Base-by-base conservation (phyloP, 129 eudicot genomes). In the Cynara cardunculus region DNA sequence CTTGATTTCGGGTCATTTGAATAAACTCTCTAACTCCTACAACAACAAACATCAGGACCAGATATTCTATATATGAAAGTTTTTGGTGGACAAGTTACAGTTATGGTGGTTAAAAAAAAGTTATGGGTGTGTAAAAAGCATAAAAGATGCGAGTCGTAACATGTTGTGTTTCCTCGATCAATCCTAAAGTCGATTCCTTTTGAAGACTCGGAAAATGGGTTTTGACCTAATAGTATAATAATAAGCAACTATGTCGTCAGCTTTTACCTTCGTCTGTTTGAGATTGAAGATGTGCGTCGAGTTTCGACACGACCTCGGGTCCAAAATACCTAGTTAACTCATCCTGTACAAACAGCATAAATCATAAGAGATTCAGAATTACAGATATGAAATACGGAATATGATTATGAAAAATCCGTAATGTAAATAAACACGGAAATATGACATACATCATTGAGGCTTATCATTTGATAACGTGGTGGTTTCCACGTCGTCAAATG, bases 311-410 rank as follows among this genome's bases (percentile, higher is more conserved):
- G 35, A 84, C 89, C n/a, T 89, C 94, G 18, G 94, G 88, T 27
- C 98, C 97, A 26, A 81, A 88, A 78, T 85, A 13, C 87, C 85
- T 86, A 46, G 87, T 86, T 79, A 94, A 76, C 56, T 94, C 97
- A 73, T 87, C 97, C 98, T 94, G 93, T 80, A 16, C 27, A 71
- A 80, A 18, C 67, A 73, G 27, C 34, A 81, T 22, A 82, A 26
- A 73, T 31, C 19, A 69, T 41, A 21, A 21, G 28, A 70, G 28
- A 53, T 56, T 56, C 24, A 2, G 21, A 44, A 49, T 22, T 26
- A 27, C 13, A 6, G 65, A 56, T n/a, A 56, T 19, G n/a, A n/a
- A 56, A n/a, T 10, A 56, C 24, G 10, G 10, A 56, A n/a, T 56
- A 56, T 19, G 22, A 19, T 19, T 56, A 56, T 18, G 24, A 56